Conservation (phyloP, 106 monocot genomes). For the Narthecium ossifragum region DNA sequence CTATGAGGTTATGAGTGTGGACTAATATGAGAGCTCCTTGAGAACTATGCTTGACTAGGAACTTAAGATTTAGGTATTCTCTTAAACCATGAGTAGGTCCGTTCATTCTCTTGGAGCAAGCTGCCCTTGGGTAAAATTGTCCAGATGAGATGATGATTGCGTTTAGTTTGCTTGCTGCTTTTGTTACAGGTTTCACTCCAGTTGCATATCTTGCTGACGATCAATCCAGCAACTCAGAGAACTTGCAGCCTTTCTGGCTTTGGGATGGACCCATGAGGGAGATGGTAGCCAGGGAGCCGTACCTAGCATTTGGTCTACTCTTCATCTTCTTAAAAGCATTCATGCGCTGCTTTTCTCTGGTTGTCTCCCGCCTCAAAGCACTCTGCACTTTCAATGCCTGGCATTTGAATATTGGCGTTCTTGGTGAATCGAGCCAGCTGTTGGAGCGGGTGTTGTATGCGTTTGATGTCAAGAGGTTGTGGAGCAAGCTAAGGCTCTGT, state of each 20-base stretch:
- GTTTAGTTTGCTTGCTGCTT: too few relatives aligned
- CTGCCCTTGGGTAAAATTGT: too few relatives aligned
- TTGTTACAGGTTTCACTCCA: constrained; percentile 48
- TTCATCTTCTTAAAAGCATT: constrained; percentile 52
- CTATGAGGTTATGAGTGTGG: too few relatives aligned
- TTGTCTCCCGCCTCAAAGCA: constrained; percentile 29
- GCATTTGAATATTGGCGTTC: constrained; percentile 38
- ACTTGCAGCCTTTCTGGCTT: constrained; percentile 1
- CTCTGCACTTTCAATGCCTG: constrained; percentile 20
- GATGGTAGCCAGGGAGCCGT: constrained; percentile 46
- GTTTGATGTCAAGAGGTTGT: constrained; percentile 51
- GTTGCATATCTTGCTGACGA: constrained; percentile 38
- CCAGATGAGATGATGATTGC: too few relatives aligned
- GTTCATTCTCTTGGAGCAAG: too few relatives aligned
- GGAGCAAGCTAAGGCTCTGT: constrained; percentile 58
- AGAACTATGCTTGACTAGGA: too few relatives aligned
- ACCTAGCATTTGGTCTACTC: constrained; percentile 35
- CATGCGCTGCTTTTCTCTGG: constrained; percentile 23
- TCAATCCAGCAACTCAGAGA: background rate
- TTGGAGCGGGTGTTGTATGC: constrained; percentile 37
- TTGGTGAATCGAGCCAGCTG: constrained; percentile 45
- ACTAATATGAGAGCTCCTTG: too few relatives aligned
- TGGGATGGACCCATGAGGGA: constrained; percentile 25
- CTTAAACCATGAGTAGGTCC: too few relatives aligned
- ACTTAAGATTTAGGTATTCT: too few relatives aligned